These are phyloP conservation scores for Panaeolus papilionaceus DNA, from an alignment of 768 basidiomycete species.

Conservation along the genomic window DNA sequence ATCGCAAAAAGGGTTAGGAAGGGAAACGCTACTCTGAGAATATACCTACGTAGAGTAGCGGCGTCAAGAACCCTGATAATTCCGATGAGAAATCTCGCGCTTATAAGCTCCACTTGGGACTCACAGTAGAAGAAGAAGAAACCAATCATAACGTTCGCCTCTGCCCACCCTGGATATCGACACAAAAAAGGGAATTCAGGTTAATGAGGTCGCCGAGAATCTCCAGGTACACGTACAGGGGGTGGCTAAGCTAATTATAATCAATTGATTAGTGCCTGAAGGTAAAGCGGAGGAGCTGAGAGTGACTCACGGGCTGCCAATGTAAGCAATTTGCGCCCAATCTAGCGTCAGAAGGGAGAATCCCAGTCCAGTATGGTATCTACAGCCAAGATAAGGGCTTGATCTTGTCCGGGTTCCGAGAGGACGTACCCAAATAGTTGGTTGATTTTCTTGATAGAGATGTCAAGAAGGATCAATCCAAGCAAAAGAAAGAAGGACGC, in stretches of 20 bases:
- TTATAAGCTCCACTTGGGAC: constrained; percentile 20
- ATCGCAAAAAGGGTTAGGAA: constrained; percentile 24
- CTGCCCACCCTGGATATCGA: constrained; percentile 66
- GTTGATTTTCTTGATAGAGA: constrained; percentile 52
- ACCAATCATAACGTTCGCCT: constrained; percentile 69
- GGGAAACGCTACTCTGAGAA: not conserved
- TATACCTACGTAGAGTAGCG: constrained; percentile 49
- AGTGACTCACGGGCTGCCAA: constrained; percentile 62
- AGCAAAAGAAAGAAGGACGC: constrained; percentile 30
- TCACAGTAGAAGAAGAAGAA: constrained; percentile 72
- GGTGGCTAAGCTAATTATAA: constrained; percentile 45
- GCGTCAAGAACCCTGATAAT: constrained; percentile 52
- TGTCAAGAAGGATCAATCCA: constrained; percentile 16
- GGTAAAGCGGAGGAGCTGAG: constrained; percentile 19
- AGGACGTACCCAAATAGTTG: constrained; percentile 57
- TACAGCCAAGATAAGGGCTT: constrained; percentile 23
- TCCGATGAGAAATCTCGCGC: constrained; percentile 5
- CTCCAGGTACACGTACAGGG: constrained; percentile 42
- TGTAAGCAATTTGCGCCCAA: constrained; percentile 74
- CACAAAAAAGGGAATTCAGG: constrained; percentile 4
- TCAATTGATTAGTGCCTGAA: constrained; percentile 14
- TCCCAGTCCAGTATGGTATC: constrained; percentile 58
- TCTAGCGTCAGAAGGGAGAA: constrained; percentile 61
- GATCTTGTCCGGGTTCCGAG: not conserved
- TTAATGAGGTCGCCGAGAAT: not conserved